These are phyloP conservation scores for Eremomyces bilateralis DNA, from an alignment of 495 filamentous ascomycete genomes.

Conservation along the genomic window DNA sequence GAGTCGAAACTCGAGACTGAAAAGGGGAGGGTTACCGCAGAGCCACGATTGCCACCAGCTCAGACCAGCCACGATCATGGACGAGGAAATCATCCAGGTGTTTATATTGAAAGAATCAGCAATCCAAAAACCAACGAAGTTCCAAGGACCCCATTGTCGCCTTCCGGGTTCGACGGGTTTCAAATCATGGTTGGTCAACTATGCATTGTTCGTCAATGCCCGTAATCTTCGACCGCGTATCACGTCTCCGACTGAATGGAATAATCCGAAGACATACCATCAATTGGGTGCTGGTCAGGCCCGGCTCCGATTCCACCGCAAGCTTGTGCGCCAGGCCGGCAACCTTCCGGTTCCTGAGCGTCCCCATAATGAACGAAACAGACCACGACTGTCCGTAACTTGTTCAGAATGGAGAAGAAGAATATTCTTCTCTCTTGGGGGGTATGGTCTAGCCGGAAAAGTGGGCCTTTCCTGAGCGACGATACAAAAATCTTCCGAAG, in stretches of 20 bases:
- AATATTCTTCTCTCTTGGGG: too few relatives aligned
- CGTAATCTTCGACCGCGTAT: too few relatives aligned
- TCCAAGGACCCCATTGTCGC: conserved; percentile 72
- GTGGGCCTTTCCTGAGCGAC: too few relatives aligned
- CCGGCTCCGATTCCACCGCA: conserved; percentile 52
- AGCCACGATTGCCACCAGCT: conserved; percentile 96
- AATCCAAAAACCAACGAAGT: conserved; percentile 50
- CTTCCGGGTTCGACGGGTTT: conserved; percentile 73
- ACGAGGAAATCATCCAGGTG: conserved; percentile 92
- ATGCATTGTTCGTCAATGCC: too few relatives aligned
- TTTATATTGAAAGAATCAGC: conserved; percentile 95
- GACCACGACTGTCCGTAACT: too few relatives aligned
- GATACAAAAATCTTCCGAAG: too few relatives aligned
- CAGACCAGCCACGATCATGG: conserved; percentile 54
- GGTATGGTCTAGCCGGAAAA: too few relatives aligned
- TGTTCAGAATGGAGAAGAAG: too few relatives aligned
- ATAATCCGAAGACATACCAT: conserved; percentile 51
- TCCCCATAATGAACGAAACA: conserved; percentile 19
- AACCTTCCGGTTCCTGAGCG: conserved; percentile 12
- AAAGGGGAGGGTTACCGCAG: too few relatives aligned
- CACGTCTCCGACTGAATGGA: too few relatives aligned
- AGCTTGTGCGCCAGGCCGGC: conserved; percentile 26
- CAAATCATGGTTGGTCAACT: conserved; percentile 50
- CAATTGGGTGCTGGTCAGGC: conserved; percentile 61
- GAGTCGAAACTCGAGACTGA: too few relatives aligned